phyloP scores from a whole-genome alignment of 2,329 filamentous ascomycete genomes.

The Lithohypha guttulata region DNA sequence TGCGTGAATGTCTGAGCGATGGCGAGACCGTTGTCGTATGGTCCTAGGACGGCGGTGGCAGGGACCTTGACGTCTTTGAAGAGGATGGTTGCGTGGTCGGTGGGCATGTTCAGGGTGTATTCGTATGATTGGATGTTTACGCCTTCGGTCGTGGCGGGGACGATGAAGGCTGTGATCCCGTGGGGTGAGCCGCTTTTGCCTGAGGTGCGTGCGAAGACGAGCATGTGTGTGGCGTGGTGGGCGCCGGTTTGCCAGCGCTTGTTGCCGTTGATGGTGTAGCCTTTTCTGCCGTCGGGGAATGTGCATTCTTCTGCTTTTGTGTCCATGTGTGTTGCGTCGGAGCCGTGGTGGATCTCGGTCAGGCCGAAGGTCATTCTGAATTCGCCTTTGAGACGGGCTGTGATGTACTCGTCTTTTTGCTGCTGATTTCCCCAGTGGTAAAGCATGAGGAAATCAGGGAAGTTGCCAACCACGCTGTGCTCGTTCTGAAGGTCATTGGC shows the following conservation, averaged over 20 bases:
- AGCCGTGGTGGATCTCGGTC: conserved; percentile 52
- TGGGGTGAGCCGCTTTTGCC: conserved; percentile 42
- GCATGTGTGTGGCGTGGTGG: conserved; percentile 51
- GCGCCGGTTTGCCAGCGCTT: conserved; percentile 59
- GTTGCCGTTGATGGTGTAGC: conserved; percentile 45
- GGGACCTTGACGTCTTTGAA: conserved; percentile 50
- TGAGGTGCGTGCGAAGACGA: conserved; percentile 50
- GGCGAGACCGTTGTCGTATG: conserved; percentile 43
- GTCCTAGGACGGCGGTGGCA: conserved; percentile 41
- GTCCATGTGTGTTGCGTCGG: conserved; percentile 53
- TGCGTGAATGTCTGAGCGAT: conserved; percentile 57
- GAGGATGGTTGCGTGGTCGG: conserved; percentile 51
- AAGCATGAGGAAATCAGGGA: conserved; percentile 52
- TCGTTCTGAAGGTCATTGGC: conserved; percentile 57
- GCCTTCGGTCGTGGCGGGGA: conserved; percentile 43
- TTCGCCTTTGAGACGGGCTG: conserved; percentile 41
- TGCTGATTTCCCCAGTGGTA: conserved; percentile 47
- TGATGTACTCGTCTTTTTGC: conserved; percentile 46
- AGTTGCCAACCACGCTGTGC: conserved; percentile 52
- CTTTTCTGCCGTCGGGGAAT: conserved; percentile 30
- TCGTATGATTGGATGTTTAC: conserved; percentile 48
- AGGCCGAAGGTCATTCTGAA: conserved; percentile 51
- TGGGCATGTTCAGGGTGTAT: conserved; percentile 58
- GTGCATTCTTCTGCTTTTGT: conserved; percentile 40
- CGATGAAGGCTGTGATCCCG: conserved; percentile 52